A percentile compares a stretch with the other conserved stretches of the same genome.
Conservation (phyloP, 2,329 filamentous ascomycete genomes). For the Fusarium sp. region DNA sequence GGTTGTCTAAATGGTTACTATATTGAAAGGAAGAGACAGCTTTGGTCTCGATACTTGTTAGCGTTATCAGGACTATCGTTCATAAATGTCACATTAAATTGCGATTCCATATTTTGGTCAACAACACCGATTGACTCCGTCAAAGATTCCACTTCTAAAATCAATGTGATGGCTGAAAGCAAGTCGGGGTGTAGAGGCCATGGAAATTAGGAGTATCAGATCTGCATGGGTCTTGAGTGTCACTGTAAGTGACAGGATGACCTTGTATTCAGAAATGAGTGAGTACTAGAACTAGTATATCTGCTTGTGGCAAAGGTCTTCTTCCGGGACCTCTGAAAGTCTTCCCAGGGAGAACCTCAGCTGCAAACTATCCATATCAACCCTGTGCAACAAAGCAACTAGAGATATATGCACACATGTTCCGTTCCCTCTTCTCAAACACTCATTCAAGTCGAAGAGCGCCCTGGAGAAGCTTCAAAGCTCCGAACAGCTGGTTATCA, state of each 20-base stretch:
- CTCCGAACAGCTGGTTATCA: neutral
- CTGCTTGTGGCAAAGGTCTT: fast-evolving
- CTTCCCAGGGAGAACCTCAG: too few species aligned
- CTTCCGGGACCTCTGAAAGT: fast-evolving
- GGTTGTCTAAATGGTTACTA: neutral
- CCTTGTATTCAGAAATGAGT: fast-evolving
- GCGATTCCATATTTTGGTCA: neutral
- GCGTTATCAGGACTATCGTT: neutral
- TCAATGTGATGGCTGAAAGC: neutral
- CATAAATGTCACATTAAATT: neutral
- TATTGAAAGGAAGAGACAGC: neutral
- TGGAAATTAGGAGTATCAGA: too few species aligned
- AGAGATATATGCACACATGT: too few species aligned
- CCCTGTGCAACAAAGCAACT: fast-evolving
- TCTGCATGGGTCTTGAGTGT: too few species aligned
- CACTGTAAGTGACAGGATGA: neutral
- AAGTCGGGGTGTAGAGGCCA: too few species aligned
- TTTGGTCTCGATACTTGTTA: neutral
- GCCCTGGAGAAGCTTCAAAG: neutral
- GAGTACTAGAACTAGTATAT: too few species aligned
- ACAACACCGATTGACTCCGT: neutral
- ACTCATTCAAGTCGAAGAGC: neutral
- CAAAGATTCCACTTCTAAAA: neutral
- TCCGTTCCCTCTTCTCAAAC: fast-evolving
- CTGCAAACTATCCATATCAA: neutral